Base-by-base conservation (phyloP, 148 eudicot species). In the Salicornia ramosissima region DNA sequence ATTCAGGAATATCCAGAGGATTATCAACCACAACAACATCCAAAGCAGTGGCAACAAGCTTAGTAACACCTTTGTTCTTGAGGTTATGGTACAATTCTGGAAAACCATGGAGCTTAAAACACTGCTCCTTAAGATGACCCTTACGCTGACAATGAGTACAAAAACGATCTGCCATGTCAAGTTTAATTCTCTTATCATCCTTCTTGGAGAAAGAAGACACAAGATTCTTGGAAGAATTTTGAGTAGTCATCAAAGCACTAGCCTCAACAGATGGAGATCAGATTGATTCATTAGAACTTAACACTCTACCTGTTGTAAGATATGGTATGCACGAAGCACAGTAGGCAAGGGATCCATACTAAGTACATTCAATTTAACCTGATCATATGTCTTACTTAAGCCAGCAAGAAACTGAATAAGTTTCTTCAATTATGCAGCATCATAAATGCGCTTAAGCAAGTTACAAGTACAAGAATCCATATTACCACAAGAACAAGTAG, bases 401-500 rank as follows among this genome's bases (percentile, higher is more conserved):
- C 60, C 60, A 57, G 52, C 52, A 0, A 68, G 19, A 0, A 68
- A 51, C 13, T 68, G 60, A 9, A 51, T 29, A 1, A 68, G 5
- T 19, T 68, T 51, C 0, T 13, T 45, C 2, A 5, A 1, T 11
- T 45, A 13, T 4, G 5, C 49, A 5, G 14, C 14, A 34, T 18
- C n/a, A 3, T 5, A 10, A 0, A 16, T 34, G n/a, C n/a, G n/a
- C 13, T 62, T 39, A 0, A 34, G 46, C 0, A 62, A 1, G 36
- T 34, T 39, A 7, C 67, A 64, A 21, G 10, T 40, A 11, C 30
- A 55, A 0, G 9, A 5, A 12, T 42, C 19, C 46, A 53, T 10
- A 11, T 21, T 40, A 1, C 68, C 68, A 71, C 75, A 71, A 47
- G 22, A 1, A 60, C 75, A 71, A 1, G 1, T 1, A 47, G 68